Evolutionary conservation across 164 flowering plant genomes (phyloP), one percentile per base, ranked within the genome.

Genomic region (Vitis rotundifolia): DNA sequence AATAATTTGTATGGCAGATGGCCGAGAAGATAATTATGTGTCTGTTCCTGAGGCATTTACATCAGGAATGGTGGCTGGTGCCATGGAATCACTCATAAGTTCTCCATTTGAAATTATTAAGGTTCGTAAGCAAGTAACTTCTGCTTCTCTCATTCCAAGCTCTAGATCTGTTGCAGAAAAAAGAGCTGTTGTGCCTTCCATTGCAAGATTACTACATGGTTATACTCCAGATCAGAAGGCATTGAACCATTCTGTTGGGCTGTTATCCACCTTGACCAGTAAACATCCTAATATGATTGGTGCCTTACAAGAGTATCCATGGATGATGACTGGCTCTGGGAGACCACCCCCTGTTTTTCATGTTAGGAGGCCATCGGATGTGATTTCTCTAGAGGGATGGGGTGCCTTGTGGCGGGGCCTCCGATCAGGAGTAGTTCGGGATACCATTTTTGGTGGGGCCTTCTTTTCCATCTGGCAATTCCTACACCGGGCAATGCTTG

Each of bases 261-360:
- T 95, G 59, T 76, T 95, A 69, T 90, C 97, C 18, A 80, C 82
- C 19, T 75, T 95, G 56, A 67, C 83, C 15, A 63, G 75, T 54
- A 91, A 86, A 75, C 82, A 86, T 77, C 75, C 88, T 1, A 78
- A 90, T 73, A 55, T 93, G 75, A 71, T 51, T 47, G 81, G 80
- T 71, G 88, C 95, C 37, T 76, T 95, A 53, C 83, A 82, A 83
- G 88, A 84, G 65, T 90, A 86, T 61, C 98, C 98, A 49, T 95
- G 99, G 99, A 88, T 86, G 91, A 86, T 95, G 86, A 88, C 97
- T 66, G 99, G 98, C 9, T 87, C 99, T 50, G 98, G 98, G 66
- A 88, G 71, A 67, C 88, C 90, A 22, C 99, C 98, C 59, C 58
- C 87, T 63, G 89, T 86, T 19, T 77, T 65, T 71, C 79, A 83